phyloP scores from a whole-genome alignment of 805 yeast species.

The Saturnispora kantuleensis region DNA sequence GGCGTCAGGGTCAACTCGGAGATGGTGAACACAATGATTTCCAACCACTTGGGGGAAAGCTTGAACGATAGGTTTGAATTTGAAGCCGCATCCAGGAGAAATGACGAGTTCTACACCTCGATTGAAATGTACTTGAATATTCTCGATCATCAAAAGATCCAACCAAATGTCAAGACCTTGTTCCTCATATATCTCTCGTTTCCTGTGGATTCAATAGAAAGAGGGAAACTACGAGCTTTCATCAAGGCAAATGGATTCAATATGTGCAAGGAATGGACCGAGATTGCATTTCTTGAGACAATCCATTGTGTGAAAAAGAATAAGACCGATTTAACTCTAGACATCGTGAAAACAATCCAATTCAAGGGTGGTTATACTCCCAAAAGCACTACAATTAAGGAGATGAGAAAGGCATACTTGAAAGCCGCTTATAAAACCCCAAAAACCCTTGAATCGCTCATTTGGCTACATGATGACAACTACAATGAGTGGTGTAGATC shows the following conservation, averaged over 20 bases:
- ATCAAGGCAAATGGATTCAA: background rate
- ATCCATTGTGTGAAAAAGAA: background rate
- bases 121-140: background rate
- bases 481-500: constrained; percentile 6
- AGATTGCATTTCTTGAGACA: constrained; percentile 3
- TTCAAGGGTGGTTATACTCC: constrained; percentile 12
- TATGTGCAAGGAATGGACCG: constrained; percentile 1
- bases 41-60: constrained; percentile 5
- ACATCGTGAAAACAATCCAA: constrained; percentile 4
- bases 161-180: constrained; percentile 2
- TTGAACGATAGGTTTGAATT: constrained; percentile 1
- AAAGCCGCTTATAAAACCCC: constrained; percentile 10
- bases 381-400: constrained; percentile 10
- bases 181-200: constrained; percentile 3
- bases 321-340: background rate
- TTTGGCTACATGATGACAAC: constrained; percentile 12
- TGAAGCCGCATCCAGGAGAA: background rate
- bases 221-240: background rate
- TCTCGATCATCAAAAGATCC: background rate
- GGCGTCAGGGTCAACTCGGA: background rate
- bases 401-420: constrained; percentile 12
- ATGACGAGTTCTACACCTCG: background rate
- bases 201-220: constrained; percentile 5
- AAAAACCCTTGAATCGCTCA: constrained; percentile 17
- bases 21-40: constrained; percentile 5